Evolutionary conservation across 1,139 yeast genomes (phyloP).

Genomic region (Entelexis sorbosivorans): DNA sequence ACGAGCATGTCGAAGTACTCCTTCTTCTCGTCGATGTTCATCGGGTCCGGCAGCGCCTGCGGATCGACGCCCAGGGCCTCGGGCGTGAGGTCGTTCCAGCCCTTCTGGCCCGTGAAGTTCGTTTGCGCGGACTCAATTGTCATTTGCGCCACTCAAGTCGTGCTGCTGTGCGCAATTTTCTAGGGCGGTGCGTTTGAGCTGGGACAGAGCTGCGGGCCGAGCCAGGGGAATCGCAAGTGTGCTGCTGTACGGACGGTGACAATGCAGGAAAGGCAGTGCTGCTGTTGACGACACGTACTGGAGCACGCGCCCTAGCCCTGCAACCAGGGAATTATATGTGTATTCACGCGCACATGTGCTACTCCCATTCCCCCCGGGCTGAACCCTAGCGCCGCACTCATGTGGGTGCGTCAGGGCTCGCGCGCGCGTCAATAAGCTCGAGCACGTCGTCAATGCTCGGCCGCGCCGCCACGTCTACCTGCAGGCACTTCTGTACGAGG

Average conservation of each 20-base stretch:
- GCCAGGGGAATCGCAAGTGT: too few relatives aligned
- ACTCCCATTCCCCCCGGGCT: too few relatives aligned
- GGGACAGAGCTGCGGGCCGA: too few relatives aligned
- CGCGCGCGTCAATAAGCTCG: neutral
- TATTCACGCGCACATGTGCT: too few relatives aligned
- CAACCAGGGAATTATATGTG: too few relatives aligned
- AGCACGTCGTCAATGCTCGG: slow-evolving; percentile 12
- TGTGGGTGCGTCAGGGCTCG: neutral
- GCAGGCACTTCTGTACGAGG: slow-evolving; percentile 44
- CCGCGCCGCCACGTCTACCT: slow-evolving; percentile 9
- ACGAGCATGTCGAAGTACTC: too few relatives aligned
- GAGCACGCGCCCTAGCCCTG: neutral
- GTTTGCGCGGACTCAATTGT: slow-evolving; percentile 27
- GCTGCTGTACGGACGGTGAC: too few relatives aligned
- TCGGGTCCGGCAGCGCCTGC: slow-evolving; percentile 1
- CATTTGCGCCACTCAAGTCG: neutral
- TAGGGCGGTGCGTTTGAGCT: too few relatives aligned
- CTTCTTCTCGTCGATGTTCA: too few relatives aligned
- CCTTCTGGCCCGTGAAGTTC: slow-evolving; percentile 29
- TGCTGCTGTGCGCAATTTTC: too few relatives aligned
- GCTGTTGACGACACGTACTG: neutral
- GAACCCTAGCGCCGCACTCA: too few relatives aligned
- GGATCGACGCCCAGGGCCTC: slow-evolving; percentile 20
- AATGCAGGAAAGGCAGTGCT: too few relatives aligned
- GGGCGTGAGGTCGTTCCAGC: slow-evolving; percentile 35